Evolutionary conservation across 306 rosid species (phyloP).

Genomic region (Psophocarpus tetragonolobus): DNA sequence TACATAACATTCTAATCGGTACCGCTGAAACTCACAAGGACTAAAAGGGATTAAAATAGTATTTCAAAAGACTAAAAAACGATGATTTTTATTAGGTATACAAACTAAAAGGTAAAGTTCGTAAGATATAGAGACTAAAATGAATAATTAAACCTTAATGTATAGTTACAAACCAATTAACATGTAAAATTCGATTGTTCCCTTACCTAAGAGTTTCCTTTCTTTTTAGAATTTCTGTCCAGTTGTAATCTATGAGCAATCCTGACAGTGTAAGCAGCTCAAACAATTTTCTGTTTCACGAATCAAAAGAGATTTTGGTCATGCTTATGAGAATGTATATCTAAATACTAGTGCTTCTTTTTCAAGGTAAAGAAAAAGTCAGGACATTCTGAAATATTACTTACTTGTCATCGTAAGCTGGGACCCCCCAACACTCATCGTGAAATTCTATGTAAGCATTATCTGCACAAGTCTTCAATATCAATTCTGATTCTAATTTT

Average conservation of each 20-base stretch:
- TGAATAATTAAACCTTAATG: too few species aligned
- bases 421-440: slow-evolving; percentile 98
- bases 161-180: not conserved
- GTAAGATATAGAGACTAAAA: too few species aligned
- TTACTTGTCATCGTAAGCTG: slow-evolving; percentile 86
- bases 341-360: not conserved
- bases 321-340: not conserved
- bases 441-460: slow-evolving; percentile 83
- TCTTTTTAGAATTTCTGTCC: slow-evolving; percentile 96
- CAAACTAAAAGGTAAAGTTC: too few species aligned
- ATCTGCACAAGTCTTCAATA: slow-evolving; percentile 53
- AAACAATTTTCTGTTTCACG: slow-evolving; percentile 69
- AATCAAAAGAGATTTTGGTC: slow-evolving; percentile 23
- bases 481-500: slow-evolving; percentile 29
- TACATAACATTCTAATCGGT: too few species aligned
- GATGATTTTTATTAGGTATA: too few species aligned
- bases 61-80: too few species aligned
- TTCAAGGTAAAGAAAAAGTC: not conserved
- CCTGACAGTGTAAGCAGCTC: slow-evolving; percentile 97
- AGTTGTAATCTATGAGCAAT: slow-evolving; percentile 93
- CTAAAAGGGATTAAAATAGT: too few species aligned
- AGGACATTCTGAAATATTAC: not conserved
- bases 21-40: too few species aligned
- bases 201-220: slow-evolving; percentile 72
- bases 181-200: not conserved